Evolutionary conservation across 495 filamentous ascomycete species (phyloP).

Genomic region (Hyaloscypha hepaticicola): DNA sequence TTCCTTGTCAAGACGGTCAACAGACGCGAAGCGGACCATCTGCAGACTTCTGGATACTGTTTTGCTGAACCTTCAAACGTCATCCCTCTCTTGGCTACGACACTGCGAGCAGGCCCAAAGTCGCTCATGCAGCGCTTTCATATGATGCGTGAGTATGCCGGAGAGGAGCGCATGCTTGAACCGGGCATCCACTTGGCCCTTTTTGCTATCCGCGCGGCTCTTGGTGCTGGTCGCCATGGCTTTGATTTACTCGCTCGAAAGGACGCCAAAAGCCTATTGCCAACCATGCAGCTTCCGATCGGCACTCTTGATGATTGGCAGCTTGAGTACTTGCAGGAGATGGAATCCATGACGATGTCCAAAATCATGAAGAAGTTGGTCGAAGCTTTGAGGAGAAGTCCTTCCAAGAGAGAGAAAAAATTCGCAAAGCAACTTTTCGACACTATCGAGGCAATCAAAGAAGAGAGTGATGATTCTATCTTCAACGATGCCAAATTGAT

Average conservation of each 20-base stretch:
- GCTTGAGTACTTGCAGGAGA: slow-evolving; percentile 40
- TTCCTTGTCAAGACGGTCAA: slow-evolving; percentile 73
- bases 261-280: slow-evolving; percentile 63
- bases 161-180: slow-evolving; percentile 49
- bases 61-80: slow-evolving; percentile 73
- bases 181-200: slow-evolving; percentile 73
- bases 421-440: slow-evolving; percentile 40
- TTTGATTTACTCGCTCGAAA: slow-evolving; percentile 75
- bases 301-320: slow-evolving; percentile 59
- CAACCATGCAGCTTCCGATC: slow-evolving; percentile 58
- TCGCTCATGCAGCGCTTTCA: slow-evolving; percentile 55
- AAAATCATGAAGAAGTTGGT: slow-evolving; percentile 12
- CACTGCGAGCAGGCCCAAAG: slow-evolving; percentile 65
- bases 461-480: slow-evolving; percentile 39
- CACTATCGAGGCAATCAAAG: slow-evolving; percentile 40
- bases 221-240: slow-evolving; percentile 51
- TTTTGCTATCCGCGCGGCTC: slow-evolving; percentile 65
- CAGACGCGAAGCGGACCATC: slow-evolving; percentile 53
- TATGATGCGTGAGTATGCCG: slow-evolving; percentile 60
- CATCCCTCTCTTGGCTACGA: slow-evolving; percentile 60
- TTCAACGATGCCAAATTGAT: slow-evolving; percentile 46
- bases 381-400: not conserved
- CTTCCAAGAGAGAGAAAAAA: slow-evolving; percentile 28
- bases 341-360: slow-evolving; percentile 17
- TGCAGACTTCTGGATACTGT: slow-evolving; percentile 72